phyloP scores from a whole-genome alignment of 768 basidiomycete species.

The Clitopilus hobsonii region DNA sequence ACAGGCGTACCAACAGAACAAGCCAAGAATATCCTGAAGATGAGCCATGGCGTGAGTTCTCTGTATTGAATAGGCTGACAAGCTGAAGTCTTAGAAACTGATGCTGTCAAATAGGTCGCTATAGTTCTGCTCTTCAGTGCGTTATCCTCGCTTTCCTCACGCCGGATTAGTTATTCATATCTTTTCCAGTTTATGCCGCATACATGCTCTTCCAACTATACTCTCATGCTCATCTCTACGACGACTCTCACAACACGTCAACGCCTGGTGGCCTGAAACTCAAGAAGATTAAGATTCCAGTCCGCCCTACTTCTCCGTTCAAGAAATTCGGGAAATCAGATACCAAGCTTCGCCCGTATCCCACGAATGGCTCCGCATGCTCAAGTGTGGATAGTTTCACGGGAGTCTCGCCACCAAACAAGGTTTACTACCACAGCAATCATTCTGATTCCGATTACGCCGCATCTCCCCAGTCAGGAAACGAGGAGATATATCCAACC shows the following conservation, averaged over 20 bases:
- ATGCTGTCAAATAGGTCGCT: conserved; percentile 54
- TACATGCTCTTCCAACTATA: conserved; percentile 79
- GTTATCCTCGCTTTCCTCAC: conserved; percentile 13
- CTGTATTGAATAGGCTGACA: not conserved
- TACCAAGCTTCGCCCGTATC: not conserved
- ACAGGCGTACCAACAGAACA: conserved; percentile 24
- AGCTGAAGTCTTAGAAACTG: not conserved
- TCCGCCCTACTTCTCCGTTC: not conserved
- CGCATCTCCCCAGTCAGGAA: not conserved
- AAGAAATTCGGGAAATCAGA: not conserved
- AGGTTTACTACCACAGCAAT: not conserved
- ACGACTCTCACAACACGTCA: conserved; percentile 31
- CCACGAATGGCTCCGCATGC: not conserved
- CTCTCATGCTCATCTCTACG: conserved; percentile 73
- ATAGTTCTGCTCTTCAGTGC: conserved; percentile 73
- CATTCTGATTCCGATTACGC: conserved; percentile 1
- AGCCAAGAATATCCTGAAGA: conserved; percentile 49
- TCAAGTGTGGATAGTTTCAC: not conserved
- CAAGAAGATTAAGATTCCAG: conserved; percentile 28
- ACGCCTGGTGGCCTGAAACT: not conserved
- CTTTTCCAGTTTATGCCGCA: conserved; percentile 57
- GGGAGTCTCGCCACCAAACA: not conserved
- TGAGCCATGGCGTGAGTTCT: conserved; percentile 67
- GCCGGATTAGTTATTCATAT: no score
- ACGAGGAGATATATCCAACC: not conserved